A percentile compares a stretch with the other conserved stretches of the same genome.
Conservation (phyloP, 2,329 filamentous ascomycete genomes). For the Dactylellina haptotyla region DNA sequence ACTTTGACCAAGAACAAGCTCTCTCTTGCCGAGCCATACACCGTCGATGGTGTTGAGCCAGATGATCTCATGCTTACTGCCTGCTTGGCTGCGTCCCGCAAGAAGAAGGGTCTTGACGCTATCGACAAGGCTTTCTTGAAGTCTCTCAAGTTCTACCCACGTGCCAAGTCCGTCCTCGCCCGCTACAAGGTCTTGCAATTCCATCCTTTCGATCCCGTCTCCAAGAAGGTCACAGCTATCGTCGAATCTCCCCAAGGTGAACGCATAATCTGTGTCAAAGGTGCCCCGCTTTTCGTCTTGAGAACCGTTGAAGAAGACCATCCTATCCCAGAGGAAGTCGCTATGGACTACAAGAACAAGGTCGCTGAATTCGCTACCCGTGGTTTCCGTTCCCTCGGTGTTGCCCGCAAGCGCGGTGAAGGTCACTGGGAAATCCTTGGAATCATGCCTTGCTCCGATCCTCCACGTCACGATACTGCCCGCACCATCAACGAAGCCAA, state of each 20-base stretch:
- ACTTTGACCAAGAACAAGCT: slow-evolving; percentile 95
- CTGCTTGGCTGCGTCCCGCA: slow-evolving; percentile 87
- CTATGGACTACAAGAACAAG: slow-evolving; percentile 89
- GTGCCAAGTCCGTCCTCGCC: slow-evolving; percentile 79
- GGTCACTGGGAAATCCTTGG: slow-evolving; percentile 89
- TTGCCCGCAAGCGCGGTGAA: slow-evolving; percentile 86
- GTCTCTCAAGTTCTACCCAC: slow-evolving; percentile 81
- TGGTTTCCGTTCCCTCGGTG: slow-evolving; percentile 93
- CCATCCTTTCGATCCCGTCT: slow-evolving; percentile 89
- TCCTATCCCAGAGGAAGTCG: slow-evolving; percentile 77
- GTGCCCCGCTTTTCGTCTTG: slow-evolving; percentile 85
- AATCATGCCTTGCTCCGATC: slow-evolving; percentile 94
- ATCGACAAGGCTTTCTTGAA: slow-evolving; percentile 96
- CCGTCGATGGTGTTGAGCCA: slow-evolving; percentile 80
- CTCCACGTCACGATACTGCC: slow-evolving; percentile 87
- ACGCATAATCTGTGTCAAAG: slow-evolving; percentile 88
- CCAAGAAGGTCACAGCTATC: slow-evolving; percentile 87
- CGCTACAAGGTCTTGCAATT: slow-evolving; percentile 88
- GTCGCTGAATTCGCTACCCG: slow-evolving; percentile 90
- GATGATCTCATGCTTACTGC: slow-evolving; percentile 93
- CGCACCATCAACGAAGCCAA: slow-evolving; percentile 92
- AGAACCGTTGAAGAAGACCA: slow-evolving; percentile 88
- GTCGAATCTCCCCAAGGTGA: slow-evolving; percentile 86
- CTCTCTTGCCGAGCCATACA: slow-evolving; percentile 84
- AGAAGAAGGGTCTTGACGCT: slow-evolving; percentile 94